phyloP scores from a whole-genome alignment of 73 alveolate genomes.

The Blepharisma japonicum region DNA sequence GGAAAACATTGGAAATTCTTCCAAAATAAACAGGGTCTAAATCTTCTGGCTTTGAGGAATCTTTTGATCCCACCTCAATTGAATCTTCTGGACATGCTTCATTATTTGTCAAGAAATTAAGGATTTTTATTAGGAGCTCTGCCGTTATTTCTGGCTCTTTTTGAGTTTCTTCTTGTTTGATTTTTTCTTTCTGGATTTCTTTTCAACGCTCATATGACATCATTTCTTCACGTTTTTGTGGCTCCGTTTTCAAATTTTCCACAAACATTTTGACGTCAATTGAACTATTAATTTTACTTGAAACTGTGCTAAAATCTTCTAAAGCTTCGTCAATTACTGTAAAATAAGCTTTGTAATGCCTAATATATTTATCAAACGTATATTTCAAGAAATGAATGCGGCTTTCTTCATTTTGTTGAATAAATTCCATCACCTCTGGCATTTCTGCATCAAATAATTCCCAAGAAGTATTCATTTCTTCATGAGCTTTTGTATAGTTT shows the following conservation, averaged over 20 bases:
- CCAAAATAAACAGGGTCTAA: background rate
- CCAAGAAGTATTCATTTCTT: background rate
- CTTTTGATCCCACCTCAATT: background rate
- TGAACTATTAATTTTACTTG: background rate
- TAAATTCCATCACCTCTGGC: conserved; percentile 17
- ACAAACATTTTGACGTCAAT: conserved; percentile 9
- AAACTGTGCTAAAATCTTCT: background rate
- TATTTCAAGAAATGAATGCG: conserved; percentile 20
- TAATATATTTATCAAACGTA: conserved; percentile 7
- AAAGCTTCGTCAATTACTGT: background rate
- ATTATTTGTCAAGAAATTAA: background rate
- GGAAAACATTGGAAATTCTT: conserved; percentile 18
- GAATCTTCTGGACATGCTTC: background rate
- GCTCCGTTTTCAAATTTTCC: background rate
- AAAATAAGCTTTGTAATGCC: background rate
- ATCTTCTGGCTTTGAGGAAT: background rate
- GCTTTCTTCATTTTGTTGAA: conserved; percentile 15
- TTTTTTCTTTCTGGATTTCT: background rate
- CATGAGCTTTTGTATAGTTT: background rate
- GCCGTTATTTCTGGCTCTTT: background rate
- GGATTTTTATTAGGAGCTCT: background rate
- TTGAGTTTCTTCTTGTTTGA: background rate
- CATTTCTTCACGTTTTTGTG: background rate
- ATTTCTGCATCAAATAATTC: conserved; percentile 4
- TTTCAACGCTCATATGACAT: background rate